Base-by-base conservation (phyloP, 768 basidiomycete genomes). In the Phaeotremella skinneri region DNA sequence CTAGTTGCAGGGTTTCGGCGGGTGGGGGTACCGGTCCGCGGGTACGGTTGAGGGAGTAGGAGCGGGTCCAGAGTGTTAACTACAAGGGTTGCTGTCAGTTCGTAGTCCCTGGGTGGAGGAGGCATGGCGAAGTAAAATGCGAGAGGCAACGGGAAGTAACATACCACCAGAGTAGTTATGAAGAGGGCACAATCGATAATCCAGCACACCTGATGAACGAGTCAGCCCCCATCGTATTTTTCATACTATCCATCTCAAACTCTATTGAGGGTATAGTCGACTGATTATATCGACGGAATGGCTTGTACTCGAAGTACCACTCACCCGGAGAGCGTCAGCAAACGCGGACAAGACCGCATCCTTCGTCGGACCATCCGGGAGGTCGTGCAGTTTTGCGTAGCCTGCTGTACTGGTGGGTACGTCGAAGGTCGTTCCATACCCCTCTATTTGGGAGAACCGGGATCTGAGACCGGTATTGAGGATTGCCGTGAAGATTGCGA, bases 401-500 rank as follows among this genome's bases (percentile, higher is more conserved):
- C 68, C 75, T 14, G 59, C 49, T 23, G 68, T 57, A 29, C 65
- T 66, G 34, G 63, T 57, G 0, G 75, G 75, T 0, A 74, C 67
- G 2, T 47, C 31, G 42, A 76, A 76, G 2, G 50, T 56, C 0
- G 68, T 73, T 0, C 75, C 73, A 45, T 71, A 76, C 0, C 75
- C 75, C 41, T 59, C 58, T 4, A 76, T 68, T n/a, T 49, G 32
- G 13, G 59, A 49, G 58, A 76, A 74, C 25, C 66, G 52, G 2
- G 63, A 63, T 55, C 73, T 42, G 17, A 76, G 52, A 4, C 61
- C 63, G 21, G 71, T 70, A 41, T 72, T 73, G 21, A 76, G 61
- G 4, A 74, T 61, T 1, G 73, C 71, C 26, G 71, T 67, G 56
- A 74, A 76, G 14, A 76, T 53, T 1, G 71, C 69, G 13, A 73